Evolutionary conservation across 192 early-diverging fungal species (phyloP), one percentile per base, ranked within the genome.

Genomic region (Entomortierella beljakovae): DNA sequence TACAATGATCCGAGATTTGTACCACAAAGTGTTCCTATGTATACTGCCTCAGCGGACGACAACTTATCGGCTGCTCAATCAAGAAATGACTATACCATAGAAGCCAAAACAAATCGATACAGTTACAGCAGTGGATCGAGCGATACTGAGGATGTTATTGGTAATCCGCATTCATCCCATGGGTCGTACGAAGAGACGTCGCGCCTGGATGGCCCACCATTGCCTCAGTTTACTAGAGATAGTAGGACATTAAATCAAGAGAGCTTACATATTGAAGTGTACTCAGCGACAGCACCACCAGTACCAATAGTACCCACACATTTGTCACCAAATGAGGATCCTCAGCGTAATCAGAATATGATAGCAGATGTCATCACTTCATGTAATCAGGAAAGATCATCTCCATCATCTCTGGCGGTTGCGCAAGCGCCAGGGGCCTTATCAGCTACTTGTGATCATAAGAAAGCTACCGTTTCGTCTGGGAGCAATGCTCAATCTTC

Each of bases 31-130:
- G 67, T 79, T 0, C 75, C 75, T 5, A 79, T 79, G 75, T 79
- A 79, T 42, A 55, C 75, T 28, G 61, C 68, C 7, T 64, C 62
- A 22, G 67, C 64, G 25, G 54, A 61, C 13, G 75, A 79, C 16
- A 58, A 50, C 2, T 55, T 70, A 68, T 61, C 62, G 4, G 46
- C 52, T 38, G 46, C 55, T 6, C 61, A 59, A 7, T 16, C 55
- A 16, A 46, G 64, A 18, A 37, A 20, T 3, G 46, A 46, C 15
- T 43, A 59, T 6, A 32, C 50, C 5, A 6, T 20, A 8, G 57
- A 58, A 6, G 4, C 4, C 18, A 37, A 29, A 37, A 34, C 50
- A 18, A 48, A 51, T 37, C 22, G 38, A 18, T 29, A 50, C 7
- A 31, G 16, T 48, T 26, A 16, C 25, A 40, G 49, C 28, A 61